A percentile compares a stretch with the other conserved stretches of the same genome.
Conservation (phyloP, 345 rosid genomes). For the Lumnitzera racemosa region DNA sequence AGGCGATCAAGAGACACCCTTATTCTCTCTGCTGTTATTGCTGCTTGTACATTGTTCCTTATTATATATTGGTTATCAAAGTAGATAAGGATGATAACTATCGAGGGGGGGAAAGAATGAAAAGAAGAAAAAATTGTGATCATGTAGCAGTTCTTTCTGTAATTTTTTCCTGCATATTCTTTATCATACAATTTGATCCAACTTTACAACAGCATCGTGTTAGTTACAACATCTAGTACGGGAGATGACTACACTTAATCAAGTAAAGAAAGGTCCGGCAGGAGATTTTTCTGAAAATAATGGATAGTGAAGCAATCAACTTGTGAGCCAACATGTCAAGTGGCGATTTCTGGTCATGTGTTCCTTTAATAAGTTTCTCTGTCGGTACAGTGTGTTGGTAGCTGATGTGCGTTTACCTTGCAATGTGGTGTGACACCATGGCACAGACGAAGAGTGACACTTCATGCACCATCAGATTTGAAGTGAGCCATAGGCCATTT, state of each 20-base stretch:
- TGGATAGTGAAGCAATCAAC: too few species aligned
- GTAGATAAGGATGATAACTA: conserved; percentile 20
- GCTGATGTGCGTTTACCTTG: conserved; percentile 4
- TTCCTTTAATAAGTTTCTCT: background rate
- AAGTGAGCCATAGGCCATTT: background rate
- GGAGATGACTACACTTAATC: background rate
- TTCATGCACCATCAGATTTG: background rate
- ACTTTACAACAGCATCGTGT: background rate
- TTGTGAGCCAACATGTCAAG: background rate
- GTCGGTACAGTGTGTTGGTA: background rate
- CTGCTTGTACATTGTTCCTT: conserved; percentile 88
- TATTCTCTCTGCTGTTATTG: conserved; percentile 85
- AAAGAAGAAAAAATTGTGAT: background rate
- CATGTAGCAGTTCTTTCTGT: conserved; percentile 3
- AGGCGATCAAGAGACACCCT: conserved; percentile 78
- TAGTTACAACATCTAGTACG: background rate
- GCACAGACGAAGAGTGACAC: conserved; percentile 3
- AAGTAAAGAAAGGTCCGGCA: too few species aligned
- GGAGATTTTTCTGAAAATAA: too few species aligned
- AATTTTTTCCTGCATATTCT: background rate
- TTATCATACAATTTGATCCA: conserved; percentile 1
- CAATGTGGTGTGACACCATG: background rate
- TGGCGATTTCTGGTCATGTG: conserved; percentile 10
- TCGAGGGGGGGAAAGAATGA: background rate
- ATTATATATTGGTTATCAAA: conserved; percentile 93